Evolutionary conservation across 2,329 filamentous ascomycete genomes (phyloP), one percentile per base, ranked within the genome.

Genomic region (Stachybotrys chartarum): DNA sequence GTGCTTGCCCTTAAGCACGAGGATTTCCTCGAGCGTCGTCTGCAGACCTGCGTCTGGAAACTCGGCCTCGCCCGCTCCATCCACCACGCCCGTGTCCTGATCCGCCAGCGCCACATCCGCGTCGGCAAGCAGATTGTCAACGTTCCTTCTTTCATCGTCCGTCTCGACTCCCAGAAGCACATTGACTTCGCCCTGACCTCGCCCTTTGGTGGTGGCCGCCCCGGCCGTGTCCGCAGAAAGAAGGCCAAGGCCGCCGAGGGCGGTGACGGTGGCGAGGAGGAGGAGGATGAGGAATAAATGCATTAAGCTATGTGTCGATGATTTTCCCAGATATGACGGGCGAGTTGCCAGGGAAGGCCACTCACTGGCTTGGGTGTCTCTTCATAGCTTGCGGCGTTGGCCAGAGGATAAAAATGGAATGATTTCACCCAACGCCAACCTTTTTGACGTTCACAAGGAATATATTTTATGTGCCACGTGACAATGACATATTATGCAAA

Each of bases 121-220:
- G 94, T 99, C 75, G 94, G 94, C 81, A 99, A 99, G 90, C 94
- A 99, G 85, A 97, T 99, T 76, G 94, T 99, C 85, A 99, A 99
- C 81, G 94, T 99, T 59, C 94, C 94, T 65, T 97, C 93, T 55
- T 99, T 96, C 88, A 88, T 99, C 76, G 94, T 99, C 78, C 94
- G 94, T 81, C 91, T 99, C 73, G 94, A 99, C 85, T 97, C 92
- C 71, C 94, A 99, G 88, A 99, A 99, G 90, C 94, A 99, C 88
- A 97, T 99, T 72, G 94, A 99, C 85, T 97, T 99, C 78, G 85
- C 94, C 62, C 86, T 99, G 65, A 95, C 88, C 80, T 97, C 93
- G 75, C 93, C 94, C 75, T 97, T 96, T 72, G 94, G 94, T 79
- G 92, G 92, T 76, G 94, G 94, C 75, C 92, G 94, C 70, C 91